phyloP scores from a whole-genome alignment of 768 basidiomycete genomes.

The Trametes maxima region DNA sequence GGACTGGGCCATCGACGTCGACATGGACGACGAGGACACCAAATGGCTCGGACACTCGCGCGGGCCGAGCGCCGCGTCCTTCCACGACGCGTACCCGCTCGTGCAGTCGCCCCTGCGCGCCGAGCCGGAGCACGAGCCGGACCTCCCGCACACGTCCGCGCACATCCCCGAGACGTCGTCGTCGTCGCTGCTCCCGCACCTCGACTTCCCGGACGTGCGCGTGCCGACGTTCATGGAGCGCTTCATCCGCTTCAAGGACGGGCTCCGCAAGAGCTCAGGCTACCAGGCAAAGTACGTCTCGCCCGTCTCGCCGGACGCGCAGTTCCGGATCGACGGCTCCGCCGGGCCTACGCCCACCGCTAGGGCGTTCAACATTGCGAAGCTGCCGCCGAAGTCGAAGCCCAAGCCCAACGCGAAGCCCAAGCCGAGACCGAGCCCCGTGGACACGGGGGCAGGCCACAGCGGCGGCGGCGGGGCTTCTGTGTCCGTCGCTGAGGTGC shows the following conservation, averaged over 20 bases:
- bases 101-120: not conserved
- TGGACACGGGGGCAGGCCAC: not conserved
- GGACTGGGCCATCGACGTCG: slow-evolving; percentile 19
- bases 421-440: not conserved
- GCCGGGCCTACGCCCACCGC: not conserved
- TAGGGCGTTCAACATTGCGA: not conserved
- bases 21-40: slow-evolving; percentile 7
- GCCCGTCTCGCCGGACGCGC: slow-evolving; percentile 13
- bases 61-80: not conserved
- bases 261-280: slow-evolving; percentile 11
- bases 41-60: slow-evolving; percentile 1
- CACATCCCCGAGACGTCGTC: slow-evolving; percentile 11
- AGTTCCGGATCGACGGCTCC: slow-evolving; percentile 19
- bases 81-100: slow-evolving; percentile 3
- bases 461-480: not conserved
- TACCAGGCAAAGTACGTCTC: slow-evolving; percentile 20
- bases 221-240: slow-evolving; percentile 19
- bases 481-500: not conserved
- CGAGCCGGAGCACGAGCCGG: not conserved
- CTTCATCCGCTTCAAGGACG: slow-evolving; percentile 12
- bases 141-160: slow-evolving; percentile 4
- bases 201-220: slow-evolving; percentile 9
- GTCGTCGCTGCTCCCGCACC: slow-evolving; percentile 11
- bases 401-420: too few relatives aligned
- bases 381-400: not conserved